Percentiles rank a stretch among this genome's conserved stretches.
Evolutionary conservation across 202 grass and related monocot genomes (phyloP).

Genomic region (Dendrocalamus latiflorus): DNA sequence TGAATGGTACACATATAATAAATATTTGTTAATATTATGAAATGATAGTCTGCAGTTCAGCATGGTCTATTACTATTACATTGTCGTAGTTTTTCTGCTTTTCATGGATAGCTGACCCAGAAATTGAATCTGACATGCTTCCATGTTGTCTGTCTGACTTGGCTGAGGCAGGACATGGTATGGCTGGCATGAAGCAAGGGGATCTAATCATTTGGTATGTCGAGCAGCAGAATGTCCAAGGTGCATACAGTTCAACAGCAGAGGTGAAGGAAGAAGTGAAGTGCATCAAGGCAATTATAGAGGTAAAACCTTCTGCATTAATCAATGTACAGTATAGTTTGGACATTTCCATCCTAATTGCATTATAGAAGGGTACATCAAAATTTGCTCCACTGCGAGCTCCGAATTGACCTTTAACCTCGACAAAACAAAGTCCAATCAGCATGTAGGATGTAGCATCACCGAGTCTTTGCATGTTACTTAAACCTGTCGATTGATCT

Average conservation of each 20-base stretch:
- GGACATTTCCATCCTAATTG: not conserved
- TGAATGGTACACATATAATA: not conserved
- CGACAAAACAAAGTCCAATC: not conserved
- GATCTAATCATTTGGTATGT: conserved; percentile 96
- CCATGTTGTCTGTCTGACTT: not conserved
- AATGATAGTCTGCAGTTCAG: not conserved
- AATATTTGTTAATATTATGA: not conserved
- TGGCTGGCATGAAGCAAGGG: conserved; percentile 95
- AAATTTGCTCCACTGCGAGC: not conserved
- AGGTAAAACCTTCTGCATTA: conserved; percentile 46
- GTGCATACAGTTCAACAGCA: conserved; percentile 62
- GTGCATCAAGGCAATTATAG: conserved; percentile 87
- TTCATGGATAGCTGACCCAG: not conserved
- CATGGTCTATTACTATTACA: not conserved
- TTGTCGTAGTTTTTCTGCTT: not conserved
- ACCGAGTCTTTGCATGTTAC: not conserved
- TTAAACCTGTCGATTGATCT: not conserved
- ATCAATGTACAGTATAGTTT: not conserved
- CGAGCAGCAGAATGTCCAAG: conserved; percentile 86
- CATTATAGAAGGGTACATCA: not conserved
- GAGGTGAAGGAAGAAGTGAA: conserved; percentile 96
- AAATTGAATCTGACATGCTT: not conserved
- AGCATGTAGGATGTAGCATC: not conserved
- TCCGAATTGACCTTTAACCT: not conserved
- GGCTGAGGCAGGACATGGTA: conserved; percentile 50